Percentiles rank a stretch among this genome's conserved stretches.
These are phyloP conservation scores for Talinum fruticosum DNA, from an alignment of 148 eudicot genomes.

Conservation along the genomic window DNA sequence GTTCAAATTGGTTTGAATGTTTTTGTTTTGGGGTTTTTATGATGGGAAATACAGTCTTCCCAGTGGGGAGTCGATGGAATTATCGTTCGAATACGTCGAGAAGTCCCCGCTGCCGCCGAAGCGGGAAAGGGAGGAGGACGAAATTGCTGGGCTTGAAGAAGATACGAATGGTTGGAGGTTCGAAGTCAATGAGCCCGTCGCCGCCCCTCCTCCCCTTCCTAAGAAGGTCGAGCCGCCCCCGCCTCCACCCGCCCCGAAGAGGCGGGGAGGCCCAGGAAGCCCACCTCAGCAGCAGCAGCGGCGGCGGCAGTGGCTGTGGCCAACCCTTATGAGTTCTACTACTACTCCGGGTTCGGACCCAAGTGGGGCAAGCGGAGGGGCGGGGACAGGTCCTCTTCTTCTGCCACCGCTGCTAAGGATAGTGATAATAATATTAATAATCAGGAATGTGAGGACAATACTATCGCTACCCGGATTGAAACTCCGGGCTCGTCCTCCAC, in stretches of 20 bases:
- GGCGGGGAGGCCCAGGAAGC: conserved; percentile 40
- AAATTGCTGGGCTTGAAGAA: background rate
- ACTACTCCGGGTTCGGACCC: conserved; percentile 78
- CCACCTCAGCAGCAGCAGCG: background rate
- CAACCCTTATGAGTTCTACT: conserved; percentile 52
- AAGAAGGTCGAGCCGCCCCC: conserved; percentile 15
- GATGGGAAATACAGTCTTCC: conserved; percentile 11
- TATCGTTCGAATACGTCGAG: conserved; percentile 25
- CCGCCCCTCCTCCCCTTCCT: conserved; percentile 21
- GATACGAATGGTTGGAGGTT: conserved; percentile 2
- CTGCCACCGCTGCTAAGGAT: background rate
- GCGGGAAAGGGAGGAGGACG: background rate
- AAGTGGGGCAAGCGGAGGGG: conserved; percentile 55
- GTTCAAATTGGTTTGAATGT: background rate
- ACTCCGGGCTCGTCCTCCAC: conserved; percentile 7
- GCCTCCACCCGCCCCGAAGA: conserved; percentile 8
- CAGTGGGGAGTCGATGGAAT: conserved; percentile 33
- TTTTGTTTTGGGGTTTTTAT: background rate
- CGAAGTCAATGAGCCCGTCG: background rate
- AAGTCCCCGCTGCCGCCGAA: background rate
- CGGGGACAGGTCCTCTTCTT: background rate
- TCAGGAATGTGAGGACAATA: background rate
- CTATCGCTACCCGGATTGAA: background rate
- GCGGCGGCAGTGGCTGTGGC: background rate
- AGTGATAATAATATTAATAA: too few species aligned